Base-by-base conservation (phyloP, 495 filamentous ascomycete genomes). In the Articulospora tetracladia region DNA sequence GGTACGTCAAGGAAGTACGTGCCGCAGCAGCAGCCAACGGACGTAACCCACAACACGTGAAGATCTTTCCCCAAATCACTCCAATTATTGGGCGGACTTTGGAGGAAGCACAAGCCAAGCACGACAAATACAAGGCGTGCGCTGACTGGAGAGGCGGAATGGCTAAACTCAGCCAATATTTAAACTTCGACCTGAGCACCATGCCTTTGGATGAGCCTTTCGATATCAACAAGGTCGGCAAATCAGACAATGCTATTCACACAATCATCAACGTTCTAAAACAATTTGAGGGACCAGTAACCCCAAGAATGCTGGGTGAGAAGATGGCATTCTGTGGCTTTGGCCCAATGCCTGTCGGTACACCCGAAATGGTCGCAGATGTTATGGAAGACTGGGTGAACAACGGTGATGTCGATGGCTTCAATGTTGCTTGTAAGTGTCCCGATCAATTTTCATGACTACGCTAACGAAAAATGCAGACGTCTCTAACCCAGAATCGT, bases 101-200 rank as follows among this genome's bases (percentile, higher is more conserved):
- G 46, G 81, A 83, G 60, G 83, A 83, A 50, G 83, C 83, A 0
- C 63, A 67, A 48, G 76, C 60, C 1, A 86, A 86, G 60, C 76
- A 79, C 55, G 74, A 74, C 10, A 79, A 82, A 53, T 59, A 79
- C 24, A 72, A 76, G 55, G 77, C 77, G 34, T 78, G 84, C 54
- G 81, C 77, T 2, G 79, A 77, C 1, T 75, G 76, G 1, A 68
- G 80, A 26, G 83, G 82, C n/a, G 83, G 79, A 0, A 65, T 88
- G 30, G 84, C 83, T 0, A 71, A 86, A 8, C 83, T 88, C 58
- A 75, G 76, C 34, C 82, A 83, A 17, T 87, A 82, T 81, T 85
- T 83, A 15, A 83, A 83, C 1, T 80, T 86, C 46, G 85, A 86
- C 58, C 74, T 88, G 46, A 80, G 75, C n/a, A 74, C 73, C 49